These are phyloP conservation scores for Hyphodiscus sp. DNA, from an alignment of 2,329 filamentous ascomycete species.

Conservation along the genomic window DNA sequence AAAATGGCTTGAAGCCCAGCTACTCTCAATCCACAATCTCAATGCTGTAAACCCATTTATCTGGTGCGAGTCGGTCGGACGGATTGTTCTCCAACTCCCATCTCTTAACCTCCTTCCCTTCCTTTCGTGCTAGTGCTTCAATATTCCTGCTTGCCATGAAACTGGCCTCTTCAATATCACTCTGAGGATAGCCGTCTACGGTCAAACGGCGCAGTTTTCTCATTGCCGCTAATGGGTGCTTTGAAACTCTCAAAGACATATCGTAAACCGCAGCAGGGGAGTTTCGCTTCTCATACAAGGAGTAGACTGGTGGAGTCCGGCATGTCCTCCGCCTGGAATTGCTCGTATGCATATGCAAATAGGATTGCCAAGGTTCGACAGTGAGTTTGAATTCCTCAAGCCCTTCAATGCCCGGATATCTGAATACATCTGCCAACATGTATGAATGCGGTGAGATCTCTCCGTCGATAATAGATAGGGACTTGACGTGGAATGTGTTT, in stretches of 20 bases:
- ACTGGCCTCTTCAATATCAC: conserved; percentile 8
- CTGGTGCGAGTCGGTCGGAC: neutral
- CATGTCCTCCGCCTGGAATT: neutral
- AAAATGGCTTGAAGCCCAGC: neutral
- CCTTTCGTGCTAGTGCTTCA: neutral
- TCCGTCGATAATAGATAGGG: neutral
- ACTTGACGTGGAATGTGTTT: conserved; percentile 1
- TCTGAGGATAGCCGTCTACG: conserved; percentile 3
- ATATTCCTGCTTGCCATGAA: conserved; percentile 7
- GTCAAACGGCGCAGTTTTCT: conserved; percentile 4
- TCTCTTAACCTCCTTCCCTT: neutral
- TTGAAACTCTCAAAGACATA: conserved; percentile 1
- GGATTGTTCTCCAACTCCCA: neutral
- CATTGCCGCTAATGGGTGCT: conserved; percentile 8
- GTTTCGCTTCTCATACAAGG: neutral
- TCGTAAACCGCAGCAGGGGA: conserved; percentile 4
- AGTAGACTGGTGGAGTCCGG: conserved; percentile 1
- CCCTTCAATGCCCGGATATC: neutral
- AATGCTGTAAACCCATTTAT: neutral
- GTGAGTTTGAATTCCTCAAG: neutral
- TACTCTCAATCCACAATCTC: neutral
- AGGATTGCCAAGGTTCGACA: neutral
- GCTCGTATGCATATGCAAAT: too few relatives aligned
- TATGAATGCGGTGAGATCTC: neutral
- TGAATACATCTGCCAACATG: conserved; percentile 2